Evolutionary conservation across 2,329 filamentous ascomycete species (phyloP).

Genomic region (Fusarium stilboides): DNA sequence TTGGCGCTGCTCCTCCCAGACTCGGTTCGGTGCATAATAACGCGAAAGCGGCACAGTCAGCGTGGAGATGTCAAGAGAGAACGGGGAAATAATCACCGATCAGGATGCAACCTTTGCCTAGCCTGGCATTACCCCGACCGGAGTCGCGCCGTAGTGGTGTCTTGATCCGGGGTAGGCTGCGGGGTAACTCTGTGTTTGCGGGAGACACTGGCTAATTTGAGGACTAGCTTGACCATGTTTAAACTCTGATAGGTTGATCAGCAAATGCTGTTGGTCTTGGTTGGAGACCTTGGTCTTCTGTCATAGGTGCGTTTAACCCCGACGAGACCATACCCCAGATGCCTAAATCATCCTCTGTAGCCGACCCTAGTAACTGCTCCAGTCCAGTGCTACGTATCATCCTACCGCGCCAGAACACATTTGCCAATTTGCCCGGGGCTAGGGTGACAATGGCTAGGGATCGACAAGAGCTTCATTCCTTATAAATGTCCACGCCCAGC

Average conservation of each 20-base stretch:
- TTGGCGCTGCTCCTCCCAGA: too few species aligned
- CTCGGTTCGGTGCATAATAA: background rate
- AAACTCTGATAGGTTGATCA: background rate
- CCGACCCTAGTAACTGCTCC: conserved; percentile 7
- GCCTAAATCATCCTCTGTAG: conserved; percentile 36
- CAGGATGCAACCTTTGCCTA: conserved; percentile 32
- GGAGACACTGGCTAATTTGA: conserved; percentile 1
- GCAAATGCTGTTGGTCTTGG: background rate
- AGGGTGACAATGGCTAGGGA: background rate
- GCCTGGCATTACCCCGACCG: conserved; percentile 36
- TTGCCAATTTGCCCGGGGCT: background rate
- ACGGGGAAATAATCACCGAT: conserved; percentile 44
- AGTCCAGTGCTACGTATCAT: conserved; percentile 29
- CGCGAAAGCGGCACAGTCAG: conserved; percentile 16
- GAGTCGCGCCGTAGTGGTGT: conserved; percentile 45
- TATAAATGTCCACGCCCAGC: conserved; percentile 25
- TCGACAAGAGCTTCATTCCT: background rate
- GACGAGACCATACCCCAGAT: conserved; percentile 39
- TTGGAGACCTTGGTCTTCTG: conserved; percentile 8
- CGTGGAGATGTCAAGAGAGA: conserved; percentile 40
- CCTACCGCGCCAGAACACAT: background rate
- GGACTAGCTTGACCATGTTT: background rate
- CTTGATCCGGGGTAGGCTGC: conserved; percentile 34
- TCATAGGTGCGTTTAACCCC: conserved; percentile 42
- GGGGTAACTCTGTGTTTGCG: conserved; percentile 7